Evolutionary conservation across 2,329 filamentous ascomycete genomes (phyloP), one percentile per base, ranked within the genome.

Genomic region (Ciborinia camelliae): DNA sequence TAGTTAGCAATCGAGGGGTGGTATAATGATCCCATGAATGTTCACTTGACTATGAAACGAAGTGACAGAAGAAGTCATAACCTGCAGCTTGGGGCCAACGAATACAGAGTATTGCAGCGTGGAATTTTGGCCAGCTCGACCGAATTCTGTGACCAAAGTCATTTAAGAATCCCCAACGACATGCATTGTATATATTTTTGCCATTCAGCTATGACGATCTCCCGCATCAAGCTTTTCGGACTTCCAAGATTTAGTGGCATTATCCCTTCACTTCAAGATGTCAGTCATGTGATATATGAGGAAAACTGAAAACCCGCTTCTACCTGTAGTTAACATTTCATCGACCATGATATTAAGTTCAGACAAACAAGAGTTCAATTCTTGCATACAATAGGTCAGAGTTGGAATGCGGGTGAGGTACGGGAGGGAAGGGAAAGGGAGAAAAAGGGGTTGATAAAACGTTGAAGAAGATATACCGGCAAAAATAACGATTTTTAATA

Each of bases 191-290:
- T 47, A 23, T 26, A 39, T n/a, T 28, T 61, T n/a, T 52, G 8
- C 18, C 37, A 52, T 41, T 52, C 35, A 53, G 58, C 58, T 52
- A 41, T 52, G 47, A 61, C 58, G 58, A 61, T 61, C 58, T 52
- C 58, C 47, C 58, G 58, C 47, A 41, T 50, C 4, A 12, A 23
- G 4, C 8, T 47, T 23, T 7, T 43, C 20, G 39, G 39, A 15
- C 5, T 14, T n/a, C n/a, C n/a, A n/a, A n/a, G 9, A 5, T 39
- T 18, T 26, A 39, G 52, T 54, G 4, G 35, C 15, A 30, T 8
- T 6, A 14, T 30, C 14, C 26, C n/a, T 5, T 41, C 37, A 28
- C 26, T 39, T 43, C 41, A 45, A 45, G 26, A 30, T 55, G 37
- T 14, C 3, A 39, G 37, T 32, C 18, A 26, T 26, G 26, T 45